phyloP scores from a whole-genome alignment of 1,284 basidiomycete species.

The Coniophora puteana region DNA sequence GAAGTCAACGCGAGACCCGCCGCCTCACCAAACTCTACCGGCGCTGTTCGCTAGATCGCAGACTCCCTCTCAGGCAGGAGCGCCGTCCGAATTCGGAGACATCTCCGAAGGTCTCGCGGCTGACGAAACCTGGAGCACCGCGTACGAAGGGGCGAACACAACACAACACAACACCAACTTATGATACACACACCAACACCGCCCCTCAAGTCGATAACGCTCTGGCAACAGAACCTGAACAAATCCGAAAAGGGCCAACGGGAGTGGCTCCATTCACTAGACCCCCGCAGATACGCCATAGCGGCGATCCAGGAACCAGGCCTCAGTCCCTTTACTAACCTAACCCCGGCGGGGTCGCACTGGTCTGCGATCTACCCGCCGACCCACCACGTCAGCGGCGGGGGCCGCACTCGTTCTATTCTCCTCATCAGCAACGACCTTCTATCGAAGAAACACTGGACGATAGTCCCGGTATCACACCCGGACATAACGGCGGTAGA shows the following conservation, averaged over 20 bases:
- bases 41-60: no score
- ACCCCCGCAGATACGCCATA: conserved; percentile 20
- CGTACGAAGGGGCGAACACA: no score
- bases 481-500: conserved; percentile 22
- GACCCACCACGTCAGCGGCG: no score
- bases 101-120: no score
- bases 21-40: no score
- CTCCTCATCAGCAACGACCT: conserved; percentile 22
- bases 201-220: conserved; percentile 7
- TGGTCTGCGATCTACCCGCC: not conserved
- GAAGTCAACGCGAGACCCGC: no score
- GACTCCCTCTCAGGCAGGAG: no score
- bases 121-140: no score
- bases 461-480: conserved; percentile 10
- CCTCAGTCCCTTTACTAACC: conserved; percentile 14
- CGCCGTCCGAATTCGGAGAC: no score
- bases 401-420: conserved; percentile 10
- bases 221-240: conserved; percentile 23
- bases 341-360: no score
- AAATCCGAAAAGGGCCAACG: conserved; percentile 18
- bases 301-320: conserved; percentile 29
- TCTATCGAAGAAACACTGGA: conserved; percentile 20
- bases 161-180: no score
- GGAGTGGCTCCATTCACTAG: conserved; percentile 16
- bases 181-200: conserved; percentile 15